Conservation (phyloP, 345 rosid genomes). For the Lenwebbia sp. region DNA sequence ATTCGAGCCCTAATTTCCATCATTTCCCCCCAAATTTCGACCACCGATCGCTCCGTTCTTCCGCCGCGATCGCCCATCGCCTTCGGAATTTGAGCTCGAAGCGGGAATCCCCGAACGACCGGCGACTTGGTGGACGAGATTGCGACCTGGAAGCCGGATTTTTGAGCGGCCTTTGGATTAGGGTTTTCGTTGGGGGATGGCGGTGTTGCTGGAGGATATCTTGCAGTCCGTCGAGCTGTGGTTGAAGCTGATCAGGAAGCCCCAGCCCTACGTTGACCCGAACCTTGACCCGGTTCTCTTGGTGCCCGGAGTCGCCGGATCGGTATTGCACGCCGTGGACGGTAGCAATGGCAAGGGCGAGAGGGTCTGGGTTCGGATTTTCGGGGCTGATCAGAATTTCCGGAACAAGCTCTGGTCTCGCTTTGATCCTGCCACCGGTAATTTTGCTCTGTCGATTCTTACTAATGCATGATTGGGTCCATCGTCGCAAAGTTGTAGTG, state of each 20-base stretch:
- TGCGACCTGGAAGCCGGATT: not conserved
- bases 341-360: slow-evolving; percentile 42
- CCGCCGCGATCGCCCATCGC: not conserved
- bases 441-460: not conserved
- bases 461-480: not conserved
- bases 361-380: slow-evolving; percentile 84
- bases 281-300: slow-evolving; percentile 82
- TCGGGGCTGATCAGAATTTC: slow-evolving; percentile 64
- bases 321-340: slow-evolving; percentile 71
- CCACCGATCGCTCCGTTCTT: not conserved
- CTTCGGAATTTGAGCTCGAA: not conserved
- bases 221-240: slow-evolving; percentile 63
- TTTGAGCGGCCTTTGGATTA: not conserved
- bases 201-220: slow-evolving; percentile 57
- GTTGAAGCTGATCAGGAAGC: slow-evolving; percentile 40
- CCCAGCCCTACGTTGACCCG: slow-evolving; percentile 65
- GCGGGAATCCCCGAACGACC: not conserved
- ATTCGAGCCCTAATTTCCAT: not conserved
- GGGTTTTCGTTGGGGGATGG: slow-evolving; percentile 20
- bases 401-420: slow-evolving; percentile 92
- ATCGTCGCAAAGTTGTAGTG: not conserved
- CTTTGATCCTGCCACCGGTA: slow-evolving; percentile 77
- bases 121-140: not conserved
- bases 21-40: not conserved
- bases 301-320: slow-evolving; percentile 90